Conservation (phyloP, 139 green algal species). For the Asterochloris sp. region DNA sequence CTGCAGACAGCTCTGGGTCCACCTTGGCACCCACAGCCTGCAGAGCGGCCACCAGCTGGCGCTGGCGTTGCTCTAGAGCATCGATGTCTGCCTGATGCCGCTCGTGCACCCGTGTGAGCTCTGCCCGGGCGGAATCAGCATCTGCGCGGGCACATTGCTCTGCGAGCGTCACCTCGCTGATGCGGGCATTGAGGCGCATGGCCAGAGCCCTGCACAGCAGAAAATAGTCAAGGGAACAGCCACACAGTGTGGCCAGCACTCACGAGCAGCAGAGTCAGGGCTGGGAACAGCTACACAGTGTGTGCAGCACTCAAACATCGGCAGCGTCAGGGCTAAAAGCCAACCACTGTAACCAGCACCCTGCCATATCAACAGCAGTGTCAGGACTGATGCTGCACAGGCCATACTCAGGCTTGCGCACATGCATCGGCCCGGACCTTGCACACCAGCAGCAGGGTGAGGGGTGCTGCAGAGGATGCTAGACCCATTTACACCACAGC, state of each 20-base stretch:
- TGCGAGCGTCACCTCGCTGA: conserved; percentile 44
- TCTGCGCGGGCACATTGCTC: conserved; percentile 29
- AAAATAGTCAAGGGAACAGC: not conserved
- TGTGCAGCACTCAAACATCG: too few species aligned
- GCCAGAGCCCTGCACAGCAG: conserved; percentile 21
- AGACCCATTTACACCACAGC: too few species aligned
- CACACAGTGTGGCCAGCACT: not conserved
- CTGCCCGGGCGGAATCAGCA: conserved; percentile 7
- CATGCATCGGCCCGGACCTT: too few species aligned
- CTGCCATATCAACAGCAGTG: too few species aligned
- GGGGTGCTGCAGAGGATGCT: too few species aligned
- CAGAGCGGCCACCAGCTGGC: conserved; percentile 11
- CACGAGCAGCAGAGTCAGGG: not conserved
- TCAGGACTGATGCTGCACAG: too few species aligned
- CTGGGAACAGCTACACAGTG: too few species aligned
- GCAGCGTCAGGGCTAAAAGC: too few species aligned
- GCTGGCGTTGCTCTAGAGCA: conserved; percentile 12
- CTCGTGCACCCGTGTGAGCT: conserved; percentile 18
- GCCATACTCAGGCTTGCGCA: too few species aligned
- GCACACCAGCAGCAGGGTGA: too few species aligned
- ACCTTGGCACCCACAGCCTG: conserved; percentile 5
- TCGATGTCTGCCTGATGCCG: conserved; percentile 5
- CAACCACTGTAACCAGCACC: too few species aligned
- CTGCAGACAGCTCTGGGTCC: not conserved
- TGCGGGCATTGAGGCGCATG: conserved; percentile 40